Evolutionary conservation across 306 rosid species (phyloP).

Genomic region (Sphenostylis stenocarpa): DNA sequence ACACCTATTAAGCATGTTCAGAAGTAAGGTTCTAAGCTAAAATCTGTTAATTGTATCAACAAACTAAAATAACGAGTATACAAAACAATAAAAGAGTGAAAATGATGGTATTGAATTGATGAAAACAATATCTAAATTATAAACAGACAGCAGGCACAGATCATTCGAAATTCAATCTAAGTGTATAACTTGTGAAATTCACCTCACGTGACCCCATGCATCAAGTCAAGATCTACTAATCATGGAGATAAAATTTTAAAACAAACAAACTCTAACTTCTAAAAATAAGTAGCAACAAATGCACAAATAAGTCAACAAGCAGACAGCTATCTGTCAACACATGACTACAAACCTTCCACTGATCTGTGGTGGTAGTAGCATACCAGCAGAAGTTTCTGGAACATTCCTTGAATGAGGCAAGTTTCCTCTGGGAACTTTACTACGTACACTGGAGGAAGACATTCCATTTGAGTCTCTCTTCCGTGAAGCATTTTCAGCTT

Average conservation of each 20-base stretch:
- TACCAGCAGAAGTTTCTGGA: constrained; percentile 67
- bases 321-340: background rate
- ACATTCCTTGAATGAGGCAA: constrained; percentile 65
- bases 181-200: background rate
- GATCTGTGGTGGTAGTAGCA: constrained; percentile 89
- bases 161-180: constrained; percentile 12
- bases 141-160: background rate
- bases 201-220: background rate
- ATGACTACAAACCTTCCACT: constrained; percentile 76
- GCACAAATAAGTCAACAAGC: constrained; percentile 1
- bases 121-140: background rate
- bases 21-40: background rate
- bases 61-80: background rate
- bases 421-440: constrained; percentile 69
- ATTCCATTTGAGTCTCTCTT: constrained; percentile 69
- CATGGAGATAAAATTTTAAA: background rate
- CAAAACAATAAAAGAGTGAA: constrained; percentile 1
- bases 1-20: background rate
- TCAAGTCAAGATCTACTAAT: constrained; percentile 13
- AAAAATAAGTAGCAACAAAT: background rate
- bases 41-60: background rate
- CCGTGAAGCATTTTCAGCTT: constrained; percentile 71
- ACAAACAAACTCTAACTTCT: background rate
- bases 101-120: background rate
- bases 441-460: constrained; percentile 50